Conservation (phyloP, 148 eudicot species). For the Chenopodium album region DNA sequence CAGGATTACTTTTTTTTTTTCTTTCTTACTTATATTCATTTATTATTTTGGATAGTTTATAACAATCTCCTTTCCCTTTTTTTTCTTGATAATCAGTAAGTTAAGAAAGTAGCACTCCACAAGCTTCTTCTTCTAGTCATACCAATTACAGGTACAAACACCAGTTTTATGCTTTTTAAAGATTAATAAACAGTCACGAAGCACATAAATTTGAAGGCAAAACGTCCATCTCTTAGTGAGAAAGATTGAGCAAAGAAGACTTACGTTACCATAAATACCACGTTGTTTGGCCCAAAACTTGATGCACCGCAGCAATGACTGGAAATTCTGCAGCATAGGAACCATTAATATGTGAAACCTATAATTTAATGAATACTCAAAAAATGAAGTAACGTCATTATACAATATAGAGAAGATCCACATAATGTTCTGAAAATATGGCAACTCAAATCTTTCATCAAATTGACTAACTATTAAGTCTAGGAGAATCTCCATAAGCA, state of each 20-base stretch:
- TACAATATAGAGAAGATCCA: neutral
- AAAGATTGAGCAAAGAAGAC: slow-evolving; percentile 17
- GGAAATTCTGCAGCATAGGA: slow-evolving; percentile 42
- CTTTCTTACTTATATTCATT: no score
- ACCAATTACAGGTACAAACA: neutral
- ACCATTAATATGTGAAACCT: neutral
- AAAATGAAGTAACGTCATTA: neutral
- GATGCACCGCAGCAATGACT: slow-evolving; percentile 51
- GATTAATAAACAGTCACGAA: neutral
- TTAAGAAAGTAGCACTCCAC: no score
- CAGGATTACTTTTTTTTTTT: no score
- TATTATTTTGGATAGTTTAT: no score
- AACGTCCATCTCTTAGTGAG: neutral
- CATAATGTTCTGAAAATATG: neutral
- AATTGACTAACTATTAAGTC: neutral
- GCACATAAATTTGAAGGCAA: neutral
- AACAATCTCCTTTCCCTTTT: no score
- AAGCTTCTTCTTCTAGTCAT: neutral
- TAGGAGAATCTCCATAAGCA: neutral
- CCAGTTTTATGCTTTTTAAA: neutral
- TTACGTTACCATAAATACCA: slow-evolving; percentile 69
- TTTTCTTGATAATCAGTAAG: no score
- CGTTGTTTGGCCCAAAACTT: slow-evolving; percentile 66
- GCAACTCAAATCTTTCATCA: neutral
- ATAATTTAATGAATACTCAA: neutral